Evolutionary conservation across 345 rosid genomes (phyloP), one percentile per base, ranked within the genome.

Genomic region (Ceriops tagal): DNA sequence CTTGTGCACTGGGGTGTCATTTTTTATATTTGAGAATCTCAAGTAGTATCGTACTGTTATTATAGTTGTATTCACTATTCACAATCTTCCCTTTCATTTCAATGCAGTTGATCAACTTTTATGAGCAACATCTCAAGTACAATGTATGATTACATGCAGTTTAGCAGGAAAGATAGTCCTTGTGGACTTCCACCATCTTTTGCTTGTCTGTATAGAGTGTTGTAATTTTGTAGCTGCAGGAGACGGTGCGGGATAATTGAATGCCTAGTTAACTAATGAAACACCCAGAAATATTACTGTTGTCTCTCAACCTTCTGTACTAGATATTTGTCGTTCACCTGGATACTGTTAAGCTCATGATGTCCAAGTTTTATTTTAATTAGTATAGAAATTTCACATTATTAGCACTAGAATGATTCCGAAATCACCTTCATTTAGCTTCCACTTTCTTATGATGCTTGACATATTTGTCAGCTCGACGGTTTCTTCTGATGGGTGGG

Each of bases 121-220:
- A 93, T 49, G 98, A 93, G 92, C 92, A 90, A 72, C 88, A 90
- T 84, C 92, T 93, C 78, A 92, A 85, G 83, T 89, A 89, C 92
- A 83, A 30, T 56, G 51, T 69, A 26, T 72, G 60, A 67, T 16
- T 39, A 59, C 37, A 52, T 49, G 32, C 61, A 58, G 49, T 24
- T 62, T 32, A 19, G 32, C 24, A 30, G 65, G 62, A 70, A 34
- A 57, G 65, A 57, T 34, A 20, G 61, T 39, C 43, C 32, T 49
- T 46, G 56, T 5, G 26, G 53, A 71, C 35, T 49, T 18, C 24
- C 65, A 24, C 37, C 43, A 58, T 39, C 53, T 34, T 24, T 64
- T 37, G 61, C 72, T 66, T 70, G 55, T 67, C 64, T 61, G 63
- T 65, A 66, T 64, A 75, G 55, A 72, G 58, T 57, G 47, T 46